Evolutionary conservation across 1,139 yeast genomes (phyloP).

Genomic region (Geotrichum bryndzae): DNA sequence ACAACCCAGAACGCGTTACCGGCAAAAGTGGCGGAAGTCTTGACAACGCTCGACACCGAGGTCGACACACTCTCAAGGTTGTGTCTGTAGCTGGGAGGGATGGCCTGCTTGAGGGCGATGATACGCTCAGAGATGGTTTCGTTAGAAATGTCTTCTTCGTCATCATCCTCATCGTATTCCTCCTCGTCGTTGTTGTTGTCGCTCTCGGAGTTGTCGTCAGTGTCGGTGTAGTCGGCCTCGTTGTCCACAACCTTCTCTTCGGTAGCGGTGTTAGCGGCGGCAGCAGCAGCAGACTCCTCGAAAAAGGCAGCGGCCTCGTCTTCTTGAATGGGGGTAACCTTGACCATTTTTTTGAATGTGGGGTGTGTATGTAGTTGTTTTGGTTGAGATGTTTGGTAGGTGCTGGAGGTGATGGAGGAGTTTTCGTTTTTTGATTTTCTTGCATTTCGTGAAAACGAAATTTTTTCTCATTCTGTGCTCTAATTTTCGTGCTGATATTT

Average conservation of each 20-base stretch:
- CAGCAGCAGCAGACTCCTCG: conserved; percentile 13
- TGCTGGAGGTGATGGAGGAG: background rate
- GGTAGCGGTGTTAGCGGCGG: conserved; percentile 13
- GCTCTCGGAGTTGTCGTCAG: conserved; percentile 33
- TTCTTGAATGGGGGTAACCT: conserved; percentile 59
- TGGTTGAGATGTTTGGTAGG: background rate
- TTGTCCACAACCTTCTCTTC: conserved; percentile 26
- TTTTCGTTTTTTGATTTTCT: background rate
- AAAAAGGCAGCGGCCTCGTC: conserved; percentile 21
- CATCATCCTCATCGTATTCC: conserved; percentile 59
- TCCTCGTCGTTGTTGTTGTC: conserved; percentile 21
- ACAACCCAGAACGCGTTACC: conserved; percentile 81
- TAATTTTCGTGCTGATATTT: background rate
- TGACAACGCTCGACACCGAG: conserved; percentile 30
- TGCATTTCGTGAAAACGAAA: background rate
- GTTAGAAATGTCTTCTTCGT: conserved; percentile 69
- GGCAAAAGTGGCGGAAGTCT: conserved; percentile 47
- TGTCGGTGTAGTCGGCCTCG: conserved; percentile 33
- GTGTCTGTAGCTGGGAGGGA: conserved; percentile 82
- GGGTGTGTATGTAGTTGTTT: background rate
- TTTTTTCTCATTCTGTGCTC: background rate
- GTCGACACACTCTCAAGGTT: conserved; percentile 34
- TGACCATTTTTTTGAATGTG: conserved; percentile 46
- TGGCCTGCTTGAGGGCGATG: conserved; percentile 82
- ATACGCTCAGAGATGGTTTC: conserved; percentile 86